phyloP scores from a whole-genome alignment of 768 basidiomycete genomes.

The Termitomyces sp. region DNA sequence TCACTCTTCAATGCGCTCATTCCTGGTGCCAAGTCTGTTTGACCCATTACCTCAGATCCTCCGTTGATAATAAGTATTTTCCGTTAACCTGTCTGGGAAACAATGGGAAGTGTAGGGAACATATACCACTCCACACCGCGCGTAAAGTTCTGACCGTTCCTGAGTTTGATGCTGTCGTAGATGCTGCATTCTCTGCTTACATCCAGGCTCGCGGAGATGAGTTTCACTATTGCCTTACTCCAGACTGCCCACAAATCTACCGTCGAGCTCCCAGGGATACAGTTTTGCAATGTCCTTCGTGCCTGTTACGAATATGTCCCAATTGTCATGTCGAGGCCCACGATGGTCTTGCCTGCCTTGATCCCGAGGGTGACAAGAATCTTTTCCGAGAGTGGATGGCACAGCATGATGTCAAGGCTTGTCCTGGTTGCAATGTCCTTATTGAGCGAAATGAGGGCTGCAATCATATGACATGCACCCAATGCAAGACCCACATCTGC shows the following conservation, averaged over 20 bases:
- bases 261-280: constrained; percentile 44
- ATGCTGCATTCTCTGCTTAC: constrained; percentile 57
- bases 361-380: constrained; percentile 47
- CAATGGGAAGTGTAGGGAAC: constrained; percentile 49
- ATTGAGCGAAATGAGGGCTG: constrained; percentile 76
- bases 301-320: constrained; percentile 64
- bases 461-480: constrained; percentile 77
- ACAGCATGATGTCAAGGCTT: constrained; percentile 63
- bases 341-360: constrained; percentile 61
- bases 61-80: constrained; percentile 54
- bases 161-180: constrained; percentile 51
- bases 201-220: constrained; percentile 55
- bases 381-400: constrained; percentile 62
- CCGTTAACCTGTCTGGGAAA: constrained; percentile 71
- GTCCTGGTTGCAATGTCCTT: constrained; percentile 63
- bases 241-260: constrained; percentile 75
- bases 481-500: constrained; percentile 73
- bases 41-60: constrained; percentile 48
- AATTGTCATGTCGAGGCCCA: constrained; percentile 52
- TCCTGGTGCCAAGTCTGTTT: constrained; percentile 64
- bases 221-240: constrained; percentile 72
- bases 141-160: constrained; percentile 40
- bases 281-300: constrained; percentile 65
- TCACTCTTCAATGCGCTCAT: constrained; percentile 61
- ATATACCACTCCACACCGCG: constrained; percentile 50